Conservation (phyloP, 2,329 filamentous ascomycete genomes). For the Aspergillus ibericus region DNA sequence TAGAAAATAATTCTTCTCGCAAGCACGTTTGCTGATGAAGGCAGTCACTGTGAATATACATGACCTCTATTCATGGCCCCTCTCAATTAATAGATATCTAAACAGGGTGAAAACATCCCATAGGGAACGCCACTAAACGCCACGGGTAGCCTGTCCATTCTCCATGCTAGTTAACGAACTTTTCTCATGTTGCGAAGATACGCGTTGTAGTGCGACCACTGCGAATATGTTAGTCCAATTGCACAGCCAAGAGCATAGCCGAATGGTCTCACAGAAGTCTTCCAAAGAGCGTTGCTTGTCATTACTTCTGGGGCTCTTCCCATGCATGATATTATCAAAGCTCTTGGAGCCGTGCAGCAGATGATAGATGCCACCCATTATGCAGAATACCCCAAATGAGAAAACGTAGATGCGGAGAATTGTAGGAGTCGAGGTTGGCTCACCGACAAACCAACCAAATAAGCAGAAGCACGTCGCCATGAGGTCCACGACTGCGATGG, state of each 20-base stretch:
- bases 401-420: constrained; percentile 90
- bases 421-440: constrained; percentile 73
- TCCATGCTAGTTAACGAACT: constrained; percentile 32
- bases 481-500: constrained; percentile 78
- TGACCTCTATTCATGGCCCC: background rate
- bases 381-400: constrained; percentile 84
- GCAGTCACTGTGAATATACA: background rate
- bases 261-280: constrained; percentile 73
- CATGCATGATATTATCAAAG: constrained; percentile 93
- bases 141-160: background rate
- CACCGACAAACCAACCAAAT: constrained; percentile 76
- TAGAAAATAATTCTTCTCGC: background rate
- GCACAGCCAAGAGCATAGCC: background rate
- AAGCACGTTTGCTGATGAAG: no score
- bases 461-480: constrained; percentile 82
- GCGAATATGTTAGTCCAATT: constrained; percentile 49
- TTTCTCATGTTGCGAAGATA: constrained; percentile 91
- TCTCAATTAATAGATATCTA: background rate
- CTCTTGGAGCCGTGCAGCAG: constrained; percentile 76
- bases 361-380: constrained; percentile 77
- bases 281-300: constrained; percentile 80
- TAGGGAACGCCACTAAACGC: background rate
- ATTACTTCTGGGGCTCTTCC: constrained; percentile 73
- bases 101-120: background rate
- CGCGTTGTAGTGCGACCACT: constrained; percentile 87